Conservation (phyloP, 179 eudicot species). For the Amaranthus tricolor region DNA sequence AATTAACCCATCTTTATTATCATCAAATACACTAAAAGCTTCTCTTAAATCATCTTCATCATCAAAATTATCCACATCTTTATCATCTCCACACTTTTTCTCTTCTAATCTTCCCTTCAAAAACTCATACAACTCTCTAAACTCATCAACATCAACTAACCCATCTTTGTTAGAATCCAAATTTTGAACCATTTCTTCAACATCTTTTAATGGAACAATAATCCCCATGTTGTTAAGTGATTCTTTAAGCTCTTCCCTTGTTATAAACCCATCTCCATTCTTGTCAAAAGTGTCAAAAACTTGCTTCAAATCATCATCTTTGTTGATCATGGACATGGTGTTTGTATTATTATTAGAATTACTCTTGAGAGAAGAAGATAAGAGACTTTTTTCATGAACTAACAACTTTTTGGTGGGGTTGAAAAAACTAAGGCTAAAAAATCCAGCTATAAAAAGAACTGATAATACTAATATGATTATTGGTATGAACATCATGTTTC, state of each 20-base stretch:
- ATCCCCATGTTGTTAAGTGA: slow-evolving; percentile 64
- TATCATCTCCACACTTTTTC: neutral
- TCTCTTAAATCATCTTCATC: slow-evolving; percentile 45
- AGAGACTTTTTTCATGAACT: neutral
- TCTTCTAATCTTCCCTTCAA: slow-evolving; percentile 3
- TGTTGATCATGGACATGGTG: neutral
- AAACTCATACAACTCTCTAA: slow-evolving; percentile 39
- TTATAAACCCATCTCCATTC: slow-evolving; percentile 66
- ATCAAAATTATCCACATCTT: neutral
- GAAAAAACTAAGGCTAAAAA: slow-evolving; percentile 14
- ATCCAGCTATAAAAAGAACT: slow-evolving; percentile 12
- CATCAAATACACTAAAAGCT: slow-evolving; percentile 80
- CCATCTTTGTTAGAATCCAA: slow-evolving; percentile 69
- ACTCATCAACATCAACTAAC: slow-evolving; percentile 62
- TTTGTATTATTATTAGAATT: neutral
- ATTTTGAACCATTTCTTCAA: slow-evolving; percentile 42
- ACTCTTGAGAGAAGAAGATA: neutral
- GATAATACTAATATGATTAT: slow-evolving; percentile 21
- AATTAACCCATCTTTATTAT: slow-evolving; percentile 63
- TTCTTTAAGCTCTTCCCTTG: slow-evolving; percentile 52
- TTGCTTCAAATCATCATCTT: slow-evolving; percentile 32
- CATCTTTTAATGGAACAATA: slow-evolving; percentile 34
- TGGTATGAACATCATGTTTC: slow-evolving; percentile 19
- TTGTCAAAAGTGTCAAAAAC: slow-evolving; percentile 68
- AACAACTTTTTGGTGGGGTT: slow-evolving; percentile 13